phyloP scores from a whole-genome alignment of 768 basidiomycete genomes.

The Termitomyces sp. region DNA sequence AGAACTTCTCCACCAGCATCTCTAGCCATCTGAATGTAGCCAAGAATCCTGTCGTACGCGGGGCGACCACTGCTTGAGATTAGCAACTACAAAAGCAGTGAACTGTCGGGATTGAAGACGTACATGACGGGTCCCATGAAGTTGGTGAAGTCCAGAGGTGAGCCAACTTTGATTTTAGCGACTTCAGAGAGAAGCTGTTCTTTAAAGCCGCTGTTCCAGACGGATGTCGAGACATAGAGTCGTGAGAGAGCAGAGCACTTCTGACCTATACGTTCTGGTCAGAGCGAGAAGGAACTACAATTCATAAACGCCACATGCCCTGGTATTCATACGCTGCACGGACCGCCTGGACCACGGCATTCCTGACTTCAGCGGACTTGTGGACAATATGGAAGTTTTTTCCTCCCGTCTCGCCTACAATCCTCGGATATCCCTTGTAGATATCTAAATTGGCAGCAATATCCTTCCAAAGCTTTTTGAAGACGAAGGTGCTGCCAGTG shows the following conservation, averaged over 20 bases:
- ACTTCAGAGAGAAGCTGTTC: slow-evolving; percentile 68
- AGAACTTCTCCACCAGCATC: slow-evolving; percentile 86
- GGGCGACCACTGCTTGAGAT: slow-evolving; percentile 53
- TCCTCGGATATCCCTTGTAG: slow-evolving; percentile 86
- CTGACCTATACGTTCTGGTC: slow-evolving; percentile 53
- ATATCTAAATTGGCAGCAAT: slow-evolving; percentile 84
- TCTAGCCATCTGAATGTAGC: slow-evolving; percentile 84
- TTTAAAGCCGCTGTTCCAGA: slow-evolving; percentile 87
- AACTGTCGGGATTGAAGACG: slow-evolving; percentile 12
- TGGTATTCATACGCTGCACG: slow-evolving; percentile 95
- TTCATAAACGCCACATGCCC: slow-evolving; percentile 35
- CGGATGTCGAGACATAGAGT: slow-evolving; percentile 79
- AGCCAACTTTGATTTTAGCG: slow-evolving; percentile 82
- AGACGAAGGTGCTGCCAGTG: slow-evolving; percentile 92
- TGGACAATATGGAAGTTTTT: slow-evolving; percentile 99
- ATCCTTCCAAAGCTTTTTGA: slow-evolving; percentile 95
- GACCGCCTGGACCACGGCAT: slow-evolving; percentile 86
- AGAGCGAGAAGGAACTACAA: not conserved
- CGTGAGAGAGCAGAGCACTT: slow-evolving; percentile 96
- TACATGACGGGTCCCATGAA: slow-evolving; percentile 98
- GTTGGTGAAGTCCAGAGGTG: slow-evolving; percentile 67
- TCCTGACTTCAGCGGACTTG: slow-evolving; percentile 76
- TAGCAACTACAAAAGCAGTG: not conserved
- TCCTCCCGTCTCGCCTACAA: slow-evolving; percentile 97
- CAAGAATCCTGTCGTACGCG: slow-evolving; percentile 84